A percentile compares a stretch with the other conserved stretches of the same genome.
Conservation (phyloP, 225 moss, liverwort and hornwort genomes). For the Polytrichum commune region DNA sequence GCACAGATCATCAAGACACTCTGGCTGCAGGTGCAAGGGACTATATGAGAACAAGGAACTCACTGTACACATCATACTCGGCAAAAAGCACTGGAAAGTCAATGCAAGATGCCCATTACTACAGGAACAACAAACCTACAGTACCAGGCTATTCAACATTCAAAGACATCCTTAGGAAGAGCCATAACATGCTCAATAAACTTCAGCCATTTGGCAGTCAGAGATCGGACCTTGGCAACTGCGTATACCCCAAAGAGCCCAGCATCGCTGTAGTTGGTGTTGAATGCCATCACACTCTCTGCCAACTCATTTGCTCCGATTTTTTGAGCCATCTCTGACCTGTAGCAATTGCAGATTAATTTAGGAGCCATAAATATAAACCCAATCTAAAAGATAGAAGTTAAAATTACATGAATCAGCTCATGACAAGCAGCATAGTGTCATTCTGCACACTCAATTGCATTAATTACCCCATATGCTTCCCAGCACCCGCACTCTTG, state of each 20-base stretch:
- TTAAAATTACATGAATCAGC: too few species aligned
- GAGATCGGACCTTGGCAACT: slow-evolving; percentile 58
- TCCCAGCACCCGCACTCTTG: slow-evolving; percentile 74
- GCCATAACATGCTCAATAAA: too few species aligned
- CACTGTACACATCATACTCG: too few species aligned
- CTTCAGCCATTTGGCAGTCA: neutral
- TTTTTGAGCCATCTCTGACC: slow-evolving; percentile 92
- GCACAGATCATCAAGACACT: slow-evolving; percentile 57
- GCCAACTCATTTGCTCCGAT: slow-evolving; percentile 83
- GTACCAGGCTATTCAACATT: too few species aligned
- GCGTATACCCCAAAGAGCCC: slow-evolving; percentile 89
- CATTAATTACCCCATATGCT: slow-evolving; percentile 72
- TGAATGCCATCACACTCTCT: slow-evolving; percentile 85
- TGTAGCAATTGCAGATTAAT: slow-evolving; percentile 19
- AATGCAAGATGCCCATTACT: too few species aligned
- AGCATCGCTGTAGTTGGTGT: slow-evolving; percentile 83
- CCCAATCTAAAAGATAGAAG: too few species aligned
- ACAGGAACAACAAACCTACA: too few species aligned
- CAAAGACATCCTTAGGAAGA: too few species aligned
- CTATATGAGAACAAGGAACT: too few species aligned
- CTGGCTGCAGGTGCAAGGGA: slow-evolving; percentile 44
- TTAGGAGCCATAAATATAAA: neutral
- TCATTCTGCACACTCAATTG: too few species aligned
- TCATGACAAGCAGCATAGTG: too few species aligned
- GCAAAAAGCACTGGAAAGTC: too few species aligned